Percentiles rank a stretch among this genome's conserved stretches.
phyloP scores from a whole-genome alignment of 2,329 filamentous ascomycete genomes.

The Xylariomycetidae sp. region DNA sequence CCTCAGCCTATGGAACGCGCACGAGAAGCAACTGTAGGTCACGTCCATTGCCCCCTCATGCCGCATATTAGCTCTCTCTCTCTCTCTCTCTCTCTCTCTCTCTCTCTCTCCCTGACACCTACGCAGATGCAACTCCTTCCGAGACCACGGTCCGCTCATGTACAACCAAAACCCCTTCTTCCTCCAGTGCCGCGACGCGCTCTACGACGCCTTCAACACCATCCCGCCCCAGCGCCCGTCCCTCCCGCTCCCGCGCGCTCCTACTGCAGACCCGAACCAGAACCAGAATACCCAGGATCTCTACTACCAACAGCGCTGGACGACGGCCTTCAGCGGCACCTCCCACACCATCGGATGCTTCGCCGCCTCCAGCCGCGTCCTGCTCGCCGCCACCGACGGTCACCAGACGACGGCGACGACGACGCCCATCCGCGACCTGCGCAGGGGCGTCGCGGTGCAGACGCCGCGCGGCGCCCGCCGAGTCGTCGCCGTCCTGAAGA shows the following conservation, averaged over 20 bases:
- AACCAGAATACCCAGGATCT: too few relatives aligned
- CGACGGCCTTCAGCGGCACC: too few relatives aligned
- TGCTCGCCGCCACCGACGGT: conserved; percentile 35
- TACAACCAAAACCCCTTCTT: conserved; percentile 54
- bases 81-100: not conserved
- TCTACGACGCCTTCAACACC: conserved; percentile 46
- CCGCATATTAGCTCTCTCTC: not conserved
- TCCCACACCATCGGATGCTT: conserved; percentile 44
- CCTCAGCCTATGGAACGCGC: conserved; percentile 50
- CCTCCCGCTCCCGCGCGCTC: too few relatives aligned
- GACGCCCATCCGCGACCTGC: conserved; percentile 40
- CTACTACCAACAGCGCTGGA: conserved; percentile 13
- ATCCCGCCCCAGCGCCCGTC: conserved; percentile 38
- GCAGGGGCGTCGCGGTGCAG: conserved; percentile 40
- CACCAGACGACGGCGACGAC: conserved; percentile 25
- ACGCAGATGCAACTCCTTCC: conserved; percentile 53
- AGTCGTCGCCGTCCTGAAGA: conserved; percentile 49
- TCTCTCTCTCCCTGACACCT: not conserved
- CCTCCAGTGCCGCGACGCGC: conserved; percentile 39
- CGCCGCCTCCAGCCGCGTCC: conserved; percentile 42
- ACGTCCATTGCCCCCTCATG: not conserved
- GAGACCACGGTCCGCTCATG: conserved; percentile 52
- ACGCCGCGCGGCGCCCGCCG: conserved; percentile 46
- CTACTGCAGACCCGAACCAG: too few relatives aligned
- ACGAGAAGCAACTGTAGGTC: conserved; percentile 43